Conservation (phyloP, 176 grass and related monocot genomes). For the Ensete ventricosum region DNA sequence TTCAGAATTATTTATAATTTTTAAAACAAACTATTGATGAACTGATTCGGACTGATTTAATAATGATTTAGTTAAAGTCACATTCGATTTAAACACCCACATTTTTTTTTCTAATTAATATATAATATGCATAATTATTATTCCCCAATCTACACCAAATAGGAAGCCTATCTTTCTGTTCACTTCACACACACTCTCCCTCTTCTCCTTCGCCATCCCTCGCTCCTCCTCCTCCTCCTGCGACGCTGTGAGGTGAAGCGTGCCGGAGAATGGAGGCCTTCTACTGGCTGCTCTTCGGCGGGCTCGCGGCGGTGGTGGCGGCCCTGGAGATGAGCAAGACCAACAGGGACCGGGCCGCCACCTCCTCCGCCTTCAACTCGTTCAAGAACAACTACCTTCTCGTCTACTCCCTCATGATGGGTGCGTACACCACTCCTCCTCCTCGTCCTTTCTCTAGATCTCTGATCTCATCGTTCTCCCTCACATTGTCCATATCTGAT, state of each 20-base stretch:
- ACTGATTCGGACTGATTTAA: too few relatives aligned
- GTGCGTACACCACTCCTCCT: neutral
- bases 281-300: slow-evolving; percentile 16
- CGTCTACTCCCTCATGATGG: slow-evolving; percentile 24
- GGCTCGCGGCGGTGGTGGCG: slow-evolving; percentile 16
- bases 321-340: slow-evolving; percentile 11
- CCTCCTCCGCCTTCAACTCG: slow-evolving; percentile 16
- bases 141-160: neutral
- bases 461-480: neutral
- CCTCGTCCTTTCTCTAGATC: neutral
- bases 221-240: neutral
- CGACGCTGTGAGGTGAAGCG: neutral
- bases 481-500: neutral
- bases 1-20: too few relatives aligned
- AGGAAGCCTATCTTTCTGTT: neutral
- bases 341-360: slow-evolving; percentile 5
- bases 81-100: too few relatives aligned
- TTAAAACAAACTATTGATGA: too few relatives aligned
- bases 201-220: neutral
- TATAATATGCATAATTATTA: neutral
- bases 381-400: slow-evolving; percentile 25
- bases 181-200: neutral
- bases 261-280: slow-evolving; percentile 3
- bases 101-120: too few relatives aligned
- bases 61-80: too few relatives aligned